Evolutionary conservation across 208 protist species (phyloP).

Genomic region (Phytomonas francai): DNA sequence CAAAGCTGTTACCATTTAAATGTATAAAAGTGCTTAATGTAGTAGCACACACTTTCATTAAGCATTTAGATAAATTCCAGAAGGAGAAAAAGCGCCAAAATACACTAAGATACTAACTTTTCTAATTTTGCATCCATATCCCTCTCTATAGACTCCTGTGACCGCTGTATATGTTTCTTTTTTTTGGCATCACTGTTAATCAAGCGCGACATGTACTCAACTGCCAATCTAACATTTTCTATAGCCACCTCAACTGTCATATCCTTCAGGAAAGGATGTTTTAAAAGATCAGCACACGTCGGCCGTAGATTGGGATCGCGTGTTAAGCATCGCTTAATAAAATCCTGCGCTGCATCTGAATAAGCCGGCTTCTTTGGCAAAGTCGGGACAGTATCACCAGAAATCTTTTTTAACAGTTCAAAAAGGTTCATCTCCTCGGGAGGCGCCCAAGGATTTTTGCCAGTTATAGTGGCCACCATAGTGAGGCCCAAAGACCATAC

Average conservation of each 20-base stretch:
- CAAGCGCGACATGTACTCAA: slow-evolving; percentile 80
- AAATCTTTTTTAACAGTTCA: slow-evolving; percentile 72
- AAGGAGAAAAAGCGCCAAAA: slow-evolving; percentile 1
- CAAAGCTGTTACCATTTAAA: neutral
- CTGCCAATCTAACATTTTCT: slow-evolving; percentile 72
- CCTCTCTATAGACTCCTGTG: slow-evolving; percentile 49
- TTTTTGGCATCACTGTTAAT: slow-evolving; percentile 77
- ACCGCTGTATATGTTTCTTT: slow-evolving; percentile 29
- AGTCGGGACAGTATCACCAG: slow-evolving; percentile 61
- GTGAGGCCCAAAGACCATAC: slow-evolving; percentile 90
- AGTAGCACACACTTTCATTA: slow-evolving; percentile 1
- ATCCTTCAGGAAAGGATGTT: slow-evolving; percentile 66
- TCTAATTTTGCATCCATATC: slow-evolving; percentile 71
- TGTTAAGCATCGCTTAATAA: slow-evolving; percentile 63
- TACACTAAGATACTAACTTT: slow-evolving; percentile 32
- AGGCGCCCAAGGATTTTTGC: slow-evolving; percentile 81
- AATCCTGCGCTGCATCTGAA: slow-evolving; percentile 63
- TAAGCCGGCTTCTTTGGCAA: slow-evolving; percentile 54
- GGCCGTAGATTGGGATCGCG: slow-evolving; percentile 64
- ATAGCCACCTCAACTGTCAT: slow-evolving; percentile 61
- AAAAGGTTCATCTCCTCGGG: slow-evolving; percentile 86
- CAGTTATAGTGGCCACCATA: slow-evolving; percentile 73
- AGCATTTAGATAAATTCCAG: slow-evolving; percentile 1
- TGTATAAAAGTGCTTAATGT: slow-evolving; percentile 2
- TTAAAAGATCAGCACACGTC: slow-evolving; percentile 60